Conservation (phyloP, 139 green algal species). For the Mesostigma viride region DNA sequence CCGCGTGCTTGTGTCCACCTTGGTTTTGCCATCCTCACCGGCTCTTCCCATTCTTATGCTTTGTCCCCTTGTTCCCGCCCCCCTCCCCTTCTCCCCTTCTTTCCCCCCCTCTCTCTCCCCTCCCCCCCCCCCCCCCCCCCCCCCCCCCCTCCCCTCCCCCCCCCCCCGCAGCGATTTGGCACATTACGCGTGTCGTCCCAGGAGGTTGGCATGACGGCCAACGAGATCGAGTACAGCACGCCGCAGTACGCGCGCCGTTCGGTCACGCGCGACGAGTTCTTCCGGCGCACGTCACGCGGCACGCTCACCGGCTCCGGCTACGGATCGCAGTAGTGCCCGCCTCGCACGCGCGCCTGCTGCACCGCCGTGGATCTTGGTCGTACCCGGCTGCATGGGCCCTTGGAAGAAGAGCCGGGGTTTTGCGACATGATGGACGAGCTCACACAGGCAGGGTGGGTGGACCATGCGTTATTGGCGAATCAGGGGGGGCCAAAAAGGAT, state of each 20-base stretch:
- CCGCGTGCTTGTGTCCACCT: too few species aligned
- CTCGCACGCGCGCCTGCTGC: too few species aligned
- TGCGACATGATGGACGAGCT: too few species aligned
- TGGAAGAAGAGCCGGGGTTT: too few species aligned
- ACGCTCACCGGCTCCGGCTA: too few species aligned
- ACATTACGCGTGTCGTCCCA: not conserved
- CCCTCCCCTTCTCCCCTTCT: not conserved
- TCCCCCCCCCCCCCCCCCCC: too few species aligned
- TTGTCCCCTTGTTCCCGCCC: not conserved
- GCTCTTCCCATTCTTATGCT: not conserved
- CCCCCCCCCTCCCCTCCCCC: not conserved
- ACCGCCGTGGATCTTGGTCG: too few species aligned
- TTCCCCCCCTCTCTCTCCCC: not conserved
- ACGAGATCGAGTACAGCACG: not conserved
- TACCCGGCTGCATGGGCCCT: too few species aligned
- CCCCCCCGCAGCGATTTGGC: not conserved
- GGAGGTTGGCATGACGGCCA: not conserved
- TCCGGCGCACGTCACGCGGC: conserved; percentile 15
- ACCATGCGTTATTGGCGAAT: too few species aligned
- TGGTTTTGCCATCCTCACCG: not conserved
- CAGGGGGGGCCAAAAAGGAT: too few species aligned
- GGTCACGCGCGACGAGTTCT: conserved; percentile 12
- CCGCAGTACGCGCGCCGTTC: conserved; percentile 12
- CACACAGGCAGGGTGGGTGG: too few species aligned
- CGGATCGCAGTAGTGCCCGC: too few species aligned